Evolutionary conservation across 805 yeast genomes (phyloP).

Genomic region (Starmerella tilneyi): DNA sequence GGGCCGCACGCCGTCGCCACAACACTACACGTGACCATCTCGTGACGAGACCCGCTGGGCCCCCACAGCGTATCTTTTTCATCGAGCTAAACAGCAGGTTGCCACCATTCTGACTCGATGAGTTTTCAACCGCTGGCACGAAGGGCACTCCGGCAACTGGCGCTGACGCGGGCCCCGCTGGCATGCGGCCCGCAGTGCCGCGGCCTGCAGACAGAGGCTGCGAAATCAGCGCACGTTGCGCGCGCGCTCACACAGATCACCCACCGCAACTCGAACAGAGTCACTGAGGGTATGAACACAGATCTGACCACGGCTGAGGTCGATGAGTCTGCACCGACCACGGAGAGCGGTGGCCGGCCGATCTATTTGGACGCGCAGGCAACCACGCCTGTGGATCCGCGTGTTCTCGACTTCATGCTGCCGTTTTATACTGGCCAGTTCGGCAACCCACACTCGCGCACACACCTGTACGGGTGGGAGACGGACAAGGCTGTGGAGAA

Average conservation of each 20-base stretch:
- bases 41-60: too few species aligned
- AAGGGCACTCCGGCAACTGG: background rate
- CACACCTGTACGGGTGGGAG: constrained; percentile 99
- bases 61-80: too few species aligned
- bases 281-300: constrained; percentile 15
- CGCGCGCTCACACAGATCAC: constrained; percentile 17
- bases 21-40: background rate
- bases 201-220: constrained; percentile 16
- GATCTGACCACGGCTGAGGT: background rate
- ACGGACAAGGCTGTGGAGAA: constrained; percentile 82
- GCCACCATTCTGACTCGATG: background rate
- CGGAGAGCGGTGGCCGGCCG: constrained; percentile 48
- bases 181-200: constrained; percentile 1
- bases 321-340: constrained; percentile 19
- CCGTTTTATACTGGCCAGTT: constrained; percentile 63
- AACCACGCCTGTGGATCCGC: constrained; percentile 94
- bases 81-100: background rate
- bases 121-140: background rate
- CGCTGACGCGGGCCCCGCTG: too few species aligned
- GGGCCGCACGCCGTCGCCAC: too few species aligned
- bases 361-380: constrained; percentile 97
- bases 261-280: constrained; percentile 13
- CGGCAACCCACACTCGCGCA: constrained; percentile 96
- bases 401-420: constrained; percentile 52
- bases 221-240: constrained; percentile 14